These are phyloP conservation scores for Leishmania lainsoni DNA, from an alignment of 208 protist genomes.

Conservation along the genomic window DNA sequence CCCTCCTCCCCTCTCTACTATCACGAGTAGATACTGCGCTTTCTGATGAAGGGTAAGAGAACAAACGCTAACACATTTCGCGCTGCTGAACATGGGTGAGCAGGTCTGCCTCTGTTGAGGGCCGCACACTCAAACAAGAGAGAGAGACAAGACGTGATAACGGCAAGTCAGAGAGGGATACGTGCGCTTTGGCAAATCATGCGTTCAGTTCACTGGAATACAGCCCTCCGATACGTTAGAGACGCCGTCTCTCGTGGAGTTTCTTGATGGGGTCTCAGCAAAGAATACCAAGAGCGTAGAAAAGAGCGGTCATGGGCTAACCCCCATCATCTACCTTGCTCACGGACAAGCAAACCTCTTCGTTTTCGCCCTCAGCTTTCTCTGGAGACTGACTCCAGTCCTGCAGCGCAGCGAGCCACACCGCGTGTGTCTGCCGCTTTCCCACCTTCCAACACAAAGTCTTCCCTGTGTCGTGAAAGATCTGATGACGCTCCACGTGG, in stretches of 20 bases:
- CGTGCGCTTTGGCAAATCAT: too few relatives aligned
- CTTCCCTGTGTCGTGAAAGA: neutral
- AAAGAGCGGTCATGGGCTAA: neutral
- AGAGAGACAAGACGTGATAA: neutral
- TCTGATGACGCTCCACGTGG: neutral
- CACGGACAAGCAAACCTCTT: neutral
- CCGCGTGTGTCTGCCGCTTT: constrained; percentile 29
- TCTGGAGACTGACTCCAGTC: neutral
- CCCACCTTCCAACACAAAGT: constrained; percentile 14
- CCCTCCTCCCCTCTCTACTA: neutral
- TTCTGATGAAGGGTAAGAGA: neutral
- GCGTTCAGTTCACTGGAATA: too few relatives aligned
- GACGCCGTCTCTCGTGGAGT: too few relatives aligned
- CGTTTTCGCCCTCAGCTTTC: neutral
- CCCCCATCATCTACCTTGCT: too few relatives aligned
- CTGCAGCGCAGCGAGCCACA: constrained; percentile 8
- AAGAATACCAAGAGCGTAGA: too few relatives aligned
- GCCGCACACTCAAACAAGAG: neutral
- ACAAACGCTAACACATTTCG: neutral
- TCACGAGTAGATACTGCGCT: neutral
- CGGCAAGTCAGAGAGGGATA: neutral
- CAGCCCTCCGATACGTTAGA: too few relatives aligned
- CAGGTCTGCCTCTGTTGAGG: neutral
- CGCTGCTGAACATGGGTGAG: neutral
- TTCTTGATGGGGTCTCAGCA: too few relatives aligned